Evolutionary conservation across 139 green algal species (phyloP).

Genomic region (Closterium sp.): DNA sequence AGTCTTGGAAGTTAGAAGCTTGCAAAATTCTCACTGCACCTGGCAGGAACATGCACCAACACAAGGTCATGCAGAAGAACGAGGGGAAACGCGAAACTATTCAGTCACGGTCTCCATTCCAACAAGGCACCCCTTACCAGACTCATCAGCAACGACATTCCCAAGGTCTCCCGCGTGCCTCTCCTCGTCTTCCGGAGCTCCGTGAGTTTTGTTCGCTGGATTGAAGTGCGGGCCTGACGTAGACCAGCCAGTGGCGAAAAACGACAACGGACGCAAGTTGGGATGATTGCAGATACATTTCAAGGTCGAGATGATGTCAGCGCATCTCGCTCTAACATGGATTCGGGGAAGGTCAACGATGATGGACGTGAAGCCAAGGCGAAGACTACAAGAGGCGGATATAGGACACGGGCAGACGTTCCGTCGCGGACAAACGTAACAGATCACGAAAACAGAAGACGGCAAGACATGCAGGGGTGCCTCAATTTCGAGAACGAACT

Average conservation of each 20-base stretch:
- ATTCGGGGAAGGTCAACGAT: background rate
- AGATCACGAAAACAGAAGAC: background rate
- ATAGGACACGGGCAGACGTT: background rate
- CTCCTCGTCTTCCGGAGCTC: constrained; percentile 51
- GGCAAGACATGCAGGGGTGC: no score
- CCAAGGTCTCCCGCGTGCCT: constrained; percentile 59
- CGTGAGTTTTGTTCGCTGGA: constrained; percentile 52
- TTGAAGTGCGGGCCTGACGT: constrained; percentile 58
- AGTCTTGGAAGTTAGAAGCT: no score
- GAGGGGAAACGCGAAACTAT: no score
- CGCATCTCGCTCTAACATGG: background rate
- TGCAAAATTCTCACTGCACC: no score
- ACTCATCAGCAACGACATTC: constrained; percentile 48
- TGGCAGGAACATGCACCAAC: no score
- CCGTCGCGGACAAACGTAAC: background rate
- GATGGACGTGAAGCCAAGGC: no score
- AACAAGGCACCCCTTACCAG: constrained; percentile 12
- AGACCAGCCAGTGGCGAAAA: background rate
- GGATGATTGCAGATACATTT: background rate
- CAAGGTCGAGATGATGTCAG: background rate
- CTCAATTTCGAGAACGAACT: no score
- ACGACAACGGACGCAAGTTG: background rate
- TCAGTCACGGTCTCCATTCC: no score
- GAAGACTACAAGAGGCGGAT: no score
- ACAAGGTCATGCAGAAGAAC: no score